A percentile compares a stretch with the other conserved stretches of the same genome.
Conservation (phyloP, 331 rosid genomes). For the Cydonia oblonga region DNA sequence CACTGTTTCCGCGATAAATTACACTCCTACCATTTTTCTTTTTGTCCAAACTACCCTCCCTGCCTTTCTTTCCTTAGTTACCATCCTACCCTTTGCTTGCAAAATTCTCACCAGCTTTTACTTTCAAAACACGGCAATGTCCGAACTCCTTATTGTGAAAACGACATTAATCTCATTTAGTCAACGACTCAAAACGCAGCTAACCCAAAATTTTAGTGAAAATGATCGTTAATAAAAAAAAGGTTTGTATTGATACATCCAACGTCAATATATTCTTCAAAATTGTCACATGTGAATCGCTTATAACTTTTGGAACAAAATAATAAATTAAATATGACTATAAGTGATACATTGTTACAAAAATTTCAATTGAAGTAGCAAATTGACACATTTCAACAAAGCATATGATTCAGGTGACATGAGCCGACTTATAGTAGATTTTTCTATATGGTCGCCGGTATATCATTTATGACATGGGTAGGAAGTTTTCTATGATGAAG, state of each 20-base stretch:
- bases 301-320: too few relatives aligned
- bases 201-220: neutral
- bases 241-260: too few relatives aligned
- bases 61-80: neutral
- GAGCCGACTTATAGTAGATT: too few relatives aligned
- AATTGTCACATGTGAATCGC: fast-evolving
- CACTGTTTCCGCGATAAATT: slow-evolving; percentile 31
- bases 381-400: neutral
- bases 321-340: fast-evolving
- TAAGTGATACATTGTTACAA: too few relatives aligned
- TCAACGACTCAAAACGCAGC: neutral
- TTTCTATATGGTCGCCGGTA: fast-evolving
- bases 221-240: neutral
- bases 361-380: neutral
- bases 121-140: neutral
- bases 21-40: slow-evolving; percentile 24
- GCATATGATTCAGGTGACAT: neutral
- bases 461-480: too few relatives aligned
- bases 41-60: slow-evolving; percentile 27
- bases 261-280: too few relatives aligned
- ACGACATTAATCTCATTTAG: neutral
- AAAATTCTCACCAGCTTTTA: neutral
- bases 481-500: too few relatives aligned
- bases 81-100: neutral
- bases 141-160: neutral